These are phyloP conservation scores for Aspergillus arachidicola DNA, from an alignment of 2,329 filamentous ascomycete species.

Conservation along the genomic window DNA sequence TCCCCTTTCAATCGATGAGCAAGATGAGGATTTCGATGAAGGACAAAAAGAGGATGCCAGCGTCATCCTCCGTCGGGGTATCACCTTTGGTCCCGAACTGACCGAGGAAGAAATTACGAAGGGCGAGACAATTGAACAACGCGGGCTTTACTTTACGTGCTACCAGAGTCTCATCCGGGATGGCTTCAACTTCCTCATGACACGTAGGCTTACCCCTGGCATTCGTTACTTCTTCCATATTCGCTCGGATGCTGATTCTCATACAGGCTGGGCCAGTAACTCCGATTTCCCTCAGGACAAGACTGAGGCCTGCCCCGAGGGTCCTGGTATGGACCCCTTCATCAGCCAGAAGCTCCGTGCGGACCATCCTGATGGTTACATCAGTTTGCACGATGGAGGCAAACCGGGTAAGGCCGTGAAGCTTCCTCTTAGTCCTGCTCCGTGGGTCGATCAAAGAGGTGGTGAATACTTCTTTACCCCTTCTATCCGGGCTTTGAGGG, in stretches of 20 bases:
- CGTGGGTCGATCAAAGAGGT: constrained; percentile 46
- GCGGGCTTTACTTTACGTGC: constrained; percentile 41
- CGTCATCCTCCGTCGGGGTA: constrained; percentile 50
- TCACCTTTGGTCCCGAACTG: constrained; percentile 47
- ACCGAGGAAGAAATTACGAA: constrained; percentile 30
- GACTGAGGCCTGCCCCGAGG: background rate
- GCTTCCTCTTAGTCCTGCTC: constrained; percentile 9
- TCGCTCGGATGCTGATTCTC: background rate
- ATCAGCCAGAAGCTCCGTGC: constrained; percentile 20
- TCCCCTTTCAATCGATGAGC: no score
- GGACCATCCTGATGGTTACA: constrained; percentile 17
- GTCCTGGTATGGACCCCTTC: constrained; percentile 25
- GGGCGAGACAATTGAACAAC: no score
- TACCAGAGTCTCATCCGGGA: constrained; percentile 48
- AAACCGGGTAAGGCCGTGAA: constrained; percentile 14
- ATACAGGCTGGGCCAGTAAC: constrained; percentile 27
- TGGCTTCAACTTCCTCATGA: constrained; percentile 28
- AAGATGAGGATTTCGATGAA: background rate
- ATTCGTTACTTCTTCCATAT: no score
- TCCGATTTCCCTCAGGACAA: constrained; percentile 21
- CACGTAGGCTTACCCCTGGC: background rate
- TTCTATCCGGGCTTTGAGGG: constrained; percentile 31
- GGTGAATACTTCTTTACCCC: constrained; percentile 54
- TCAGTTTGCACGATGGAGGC: constrained; percentile 21
- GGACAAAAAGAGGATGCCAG: constrained; percentile 14